Evolutionary conservation across 2,329 filamentous ascomycete genomes (phyloP).

Genomic region (Exophiala sideris): DNA sequence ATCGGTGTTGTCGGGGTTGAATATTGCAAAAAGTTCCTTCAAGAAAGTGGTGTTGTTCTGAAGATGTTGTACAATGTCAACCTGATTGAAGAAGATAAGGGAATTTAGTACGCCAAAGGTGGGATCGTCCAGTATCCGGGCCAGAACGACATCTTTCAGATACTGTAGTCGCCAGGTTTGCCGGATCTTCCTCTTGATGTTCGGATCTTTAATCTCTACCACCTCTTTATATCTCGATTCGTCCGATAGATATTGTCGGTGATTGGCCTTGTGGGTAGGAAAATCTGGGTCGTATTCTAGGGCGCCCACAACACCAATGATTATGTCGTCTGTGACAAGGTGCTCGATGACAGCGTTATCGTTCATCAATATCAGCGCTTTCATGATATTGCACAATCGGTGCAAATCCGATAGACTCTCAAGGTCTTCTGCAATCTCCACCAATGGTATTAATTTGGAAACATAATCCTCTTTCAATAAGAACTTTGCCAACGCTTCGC

Average conservation of each 20-base stretch:
- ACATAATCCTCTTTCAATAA: conserved; percentile 86
- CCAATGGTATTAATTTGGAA: conserved; percentile 76
- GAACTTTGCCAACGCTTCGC: conserved; percentile 83
- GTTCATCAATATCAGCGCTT: conserved; percentile 89
- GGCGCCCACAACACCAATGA: conserved; percentile 89
- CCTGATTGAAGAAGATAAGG: conserved; percentile 97
- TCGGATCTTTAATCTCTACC: conserved; percentile 79
- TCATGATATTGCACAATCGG: conserved; percentile 95
- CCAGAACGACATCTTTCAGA: conserved; percentile 95
- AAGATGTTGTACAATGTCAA: conserved; percentile 95
- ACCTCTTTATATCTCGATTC: conserved; percentile 94
- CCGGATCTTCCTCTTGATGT: conserved; percentile 85
- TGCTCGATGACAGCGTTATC: conserved; percentile 93
- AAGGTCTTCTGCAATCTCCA: conserved; percentile 85
- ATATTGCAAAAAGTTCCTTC: conserved; percentile 82
- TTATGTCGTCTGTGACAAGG: conserved; percentile 82
- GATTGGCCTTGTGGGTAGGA: conserved; percentile 94
- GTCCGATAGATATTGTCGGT: conserved; percentile 86
- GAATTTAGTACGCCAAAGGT: conserved; percentile 97
- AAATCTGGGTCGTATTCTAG: conserved; percentile 98
- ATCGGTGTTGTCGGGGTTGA: conserved; percentile 62
- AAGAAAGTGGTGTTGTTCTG: conserved; percentile 76
- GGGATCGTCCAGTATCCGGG: conserved; percentile 91
- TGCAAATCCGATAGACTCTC: conserved; percentile 85
- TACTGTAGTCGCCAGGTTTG: conserved; percentile 95